Conservation (phyloP, 441 rosid genomes). For the Raphanus hybrid region DNA sequence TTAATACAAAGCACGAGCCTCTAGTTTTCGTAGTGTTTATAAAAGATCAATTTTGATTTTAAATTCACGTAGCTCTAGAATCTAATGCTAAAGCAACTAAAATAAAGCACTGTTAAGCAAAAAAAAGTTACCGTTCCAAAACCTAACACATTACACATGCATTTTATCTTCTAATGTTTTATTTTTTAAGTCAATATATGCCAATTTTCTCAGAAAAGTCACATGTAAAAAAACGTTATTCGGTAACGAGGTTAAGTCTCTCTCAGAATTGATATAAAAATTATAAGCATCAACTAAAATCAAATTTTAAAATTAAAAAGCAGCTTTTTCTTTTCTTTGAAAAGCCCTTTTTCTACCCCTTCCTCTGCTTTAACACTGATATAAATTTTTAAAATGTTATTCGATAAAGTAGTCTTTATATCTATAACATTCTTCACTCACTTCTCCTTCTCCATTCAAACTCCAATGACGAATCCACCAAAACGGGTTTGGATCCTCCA, state of each 20-base stretch:
- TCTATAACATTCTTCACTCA: constrained; percentile 31
- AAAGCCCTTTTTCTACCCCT: constrained; percentile 35
- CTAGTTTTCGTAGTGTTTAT: background rate
- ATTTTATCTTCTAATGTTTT: background rate
- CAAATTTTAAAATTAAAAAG: constrained; percentile 27
- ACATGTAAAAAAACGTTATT: constrained; percentile 19
- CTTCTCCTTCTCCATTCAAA: constrained; percentile 38
- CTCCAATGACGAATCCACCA: constrained; percentile 60
- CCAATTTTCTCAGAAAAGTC: background rate
- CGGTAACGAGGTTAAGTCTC: constrained; percentile 15
- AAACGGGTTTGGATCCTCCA: constrained; percentile 46
- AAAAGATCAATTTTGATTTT: background rate
- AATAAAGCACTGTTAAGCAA: background rate
- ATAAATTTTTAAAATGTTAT: background rate
- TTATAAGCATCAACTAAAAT: constrained; percentile 22
- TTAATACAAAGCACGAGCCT: background rate
- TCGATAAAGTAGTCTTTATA: constrained; percentile 25
- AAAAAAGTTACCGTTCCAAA: constrained; percentile 2
- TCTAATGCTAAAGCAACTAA: constrained; percentile 1
- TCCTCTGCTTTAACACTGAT: constrained; percentile 38
- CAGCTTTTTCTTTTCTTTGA: constrained; percentile 46
- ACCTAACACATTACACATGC: constrained; percentile 2
- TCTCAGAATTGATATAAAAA: constrained; percentile 7
- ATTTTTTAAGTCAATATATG: background rate
- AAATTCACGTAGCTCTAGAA: constrained; percentile 1